phyloP scores from a whole-genome alignment of 108 stramenopile species.

The Fragilariopsis cylindrus region DNA sequence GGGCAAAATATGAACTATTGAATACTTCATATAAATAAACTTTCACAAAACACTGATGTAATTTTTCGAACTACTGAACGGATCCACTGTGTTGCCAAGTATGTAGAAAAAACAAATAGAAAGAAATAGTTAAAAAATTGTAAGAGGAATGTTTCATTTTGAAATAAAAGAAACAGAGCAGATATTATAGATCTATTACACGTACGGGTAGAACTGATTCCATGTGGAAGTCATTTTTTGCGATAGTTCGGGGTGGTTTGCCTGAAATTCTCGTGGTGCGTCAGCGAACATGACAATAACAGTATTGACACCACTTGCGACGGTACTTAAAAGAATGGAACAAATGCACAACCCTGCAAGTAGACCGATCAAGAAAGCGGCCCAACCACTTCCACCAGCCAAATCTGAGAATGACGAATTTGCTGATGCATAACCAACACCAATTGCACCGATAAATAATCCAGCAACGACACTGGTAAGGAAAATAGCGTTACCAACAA shows the following conservation, averaged over 20 bases:
- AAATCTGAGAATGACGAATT: constrained; percentile 49
- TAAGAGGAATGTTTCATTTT: too few relatives aligned
- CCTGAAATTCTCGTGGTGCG: constrained; percentile 76
- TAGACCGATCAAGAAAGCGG: constrained; percentile 70
- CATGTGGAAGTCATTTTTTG: constrained; percentile 70
- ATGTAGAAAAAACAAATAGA: too few relatives aligned
- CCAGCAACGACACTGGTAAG: constrained; percentile 63
- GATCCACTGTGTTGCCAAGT: too few relatives aligned
- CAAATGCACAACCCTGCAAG: constrained; percentile 69
- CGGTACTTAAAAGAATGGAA: constrained; percentile 65
- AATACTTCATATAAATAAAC: too few relatives aligned
- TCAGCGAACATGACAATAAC: constrained; percentile 91
- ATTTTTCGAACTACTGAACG: too few relatives aligned
- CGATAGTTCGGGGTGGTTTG: constrained; percentile 82
- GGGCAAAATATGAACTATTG: too few relatives aligned
- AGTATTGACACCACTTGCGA: constrained; percentile 84
- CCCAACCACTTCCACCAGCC: constrained; percentile 24
- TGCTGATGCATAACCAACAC: constrained; percentile 41
- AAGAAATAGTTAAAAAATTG: too few relatives aligned
- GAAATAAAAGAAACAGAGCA: too few relatives aligned
- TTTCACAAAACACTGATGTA: too few relatives aligned
- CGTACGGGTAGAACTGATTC: constrained; percentile 34
- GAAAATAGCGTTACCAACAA: constrained; percentile 66
- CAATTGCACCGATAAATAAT: constrained; percentile 57
- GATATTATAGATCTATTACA: too few relatives aligned